Evolutionary conservation across 2,329 filamentous ascomycete genomes (phyloP).

Genomic region (Didymella glomerata): DNA sequence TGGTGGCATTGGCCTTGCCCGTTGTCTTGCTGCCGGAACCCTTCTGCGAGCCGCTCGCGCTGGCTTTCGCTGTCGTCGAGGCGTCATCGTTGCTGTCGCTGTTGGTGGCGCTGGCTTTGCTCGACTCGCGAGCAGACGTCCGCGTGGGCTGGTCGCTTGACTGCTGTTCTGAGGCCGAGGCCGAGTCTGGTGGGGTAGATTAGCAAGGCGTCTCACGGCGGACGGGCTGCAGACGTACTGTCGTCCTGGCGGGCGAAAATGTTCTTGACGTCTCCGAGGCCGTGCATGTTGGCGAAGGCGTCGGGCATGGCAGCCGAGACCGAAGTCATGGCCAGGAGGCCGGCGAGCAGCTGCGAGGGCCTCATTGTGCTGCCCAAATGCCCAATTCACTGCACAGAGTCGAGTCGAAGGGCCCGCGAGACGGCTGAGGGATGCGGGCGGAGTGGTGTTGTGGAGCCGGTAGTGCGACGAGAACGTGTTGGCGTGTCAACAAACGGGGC

Average conservation of each 20-base stretch:
- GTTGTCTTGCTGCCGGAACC: slow-evolving; percentile 28
- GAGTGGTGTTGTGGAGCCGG: slow-evolving; percentile 27
- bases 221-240: slow-evolving; percentile 24
- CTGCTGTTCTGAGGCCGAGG: slow-evolving; percentile 28
- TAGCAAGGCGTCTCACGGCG: slow-evolving; percentile 6
- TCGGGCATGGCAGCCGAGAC: slow-evolving; percentile 46
- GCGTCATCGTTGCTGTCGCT: slow-evolving; percentile 27
- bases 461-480: slow-evolving; percentile 35
- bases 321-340: slow-evolving; percentile 50
- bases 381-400: slow-evolving; percentile 12
- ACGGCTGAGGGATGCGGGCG: slow-evolving; percentile 29
- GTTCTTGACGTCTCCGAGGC: slow-evolving; percentile 38
- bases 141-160: slow-evolving; percentile 24
- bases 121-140: slow-evolving; percentile 8
- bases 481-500: slow-evolving; percentile 40
- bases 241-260: slow-evolving; percentile 46
- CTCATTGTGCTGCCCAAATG: slow-evolving; percentile 39
- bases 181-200: slow-evolving; percentile 15
- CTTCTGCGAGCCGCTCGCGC: slow-evolving; percentile 31
- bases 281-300: slow-evolving; percentile 44
- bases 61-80: slow-evolving; percentile 26
- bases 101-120: slow-evolving; percentile 21
- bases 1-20: slow-evolving; percentile 38
- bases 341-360: slow-evolving; percentile 51
- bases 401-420: slow-evolving; percentile 15